Conservation (phyloP, 2,329 filamentous ascomycete genomes). For the Fusarium sp. region DNA sequence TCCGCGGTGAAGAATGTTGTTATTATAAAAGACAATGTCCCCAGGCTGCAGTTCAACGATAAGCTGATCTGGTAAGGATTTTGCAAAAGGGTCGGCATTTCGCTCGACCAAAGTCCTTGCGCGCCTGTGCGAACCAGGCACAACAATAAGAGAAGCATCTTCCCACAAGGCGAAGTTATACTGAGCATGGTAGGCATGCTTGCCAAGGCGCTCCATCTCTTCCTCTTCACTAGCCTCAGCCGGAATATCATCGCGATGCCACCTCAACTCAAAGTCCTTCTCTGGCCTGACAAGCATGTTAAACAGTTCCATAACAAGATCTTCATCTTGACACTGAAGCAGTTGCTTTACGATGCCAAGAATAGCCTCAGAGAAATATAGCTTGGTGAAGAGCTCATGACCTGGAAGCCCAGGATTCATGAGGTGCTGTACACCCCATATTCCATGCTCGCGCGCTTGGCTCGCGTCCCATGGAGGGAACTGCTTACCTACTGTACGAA, state of each 20-base stretch:
- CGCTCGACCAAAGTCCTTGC: conserved; percentile 79
- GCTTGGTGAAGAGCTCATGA: conserved; percentile 70
- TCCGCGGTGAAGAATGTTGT: conserved; percentile 85
- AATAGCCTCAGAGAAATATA: conserved; percentile 79
- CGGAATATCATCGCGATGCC: conserved; percentile 88
- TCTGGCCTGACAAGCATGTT: conserved; percentile 86
- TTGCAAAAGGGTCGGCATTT: conserved; percentile 73
- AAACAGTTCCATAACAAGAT: conserved; percentile 87
- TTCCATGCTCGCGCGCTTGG: conserved; percentile 70
- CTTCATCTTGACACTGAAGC: conserved; percentile 67
- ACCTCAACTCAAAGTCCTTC: conserved; percentile 78
- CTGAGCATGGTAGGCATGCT: conserved; percentile 80
- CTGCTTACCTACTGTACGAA: conserved; percentile 73
- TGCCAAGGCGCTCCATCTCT: conserved; percentile 71
- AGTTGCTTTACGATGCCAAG: conserved; percentile 75
- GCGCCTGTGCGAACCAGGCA: conserved; percentile 81
- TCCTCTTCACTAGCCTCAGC: conserved; percentile 74
- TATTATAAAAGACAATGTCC: conserved; percentile 90
- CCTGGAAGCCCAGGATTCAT: conserved; percentile 79
- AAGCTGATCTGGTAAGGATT: conserved; percentile 71
- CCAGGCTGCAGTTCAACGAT: conserved; percentile 77
- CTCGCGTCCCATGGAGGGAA: conserved; percentile 86
- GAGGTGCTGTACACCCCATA: conserved; percentile 92
- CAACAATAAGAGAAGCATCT: conserved; percentile 79
- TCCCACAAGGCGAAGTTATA: conserved; percentile 88